phyloP scores from a whole-genome alignment of 768 basidiomycete species.

The Pisolithus albus region DNA sequence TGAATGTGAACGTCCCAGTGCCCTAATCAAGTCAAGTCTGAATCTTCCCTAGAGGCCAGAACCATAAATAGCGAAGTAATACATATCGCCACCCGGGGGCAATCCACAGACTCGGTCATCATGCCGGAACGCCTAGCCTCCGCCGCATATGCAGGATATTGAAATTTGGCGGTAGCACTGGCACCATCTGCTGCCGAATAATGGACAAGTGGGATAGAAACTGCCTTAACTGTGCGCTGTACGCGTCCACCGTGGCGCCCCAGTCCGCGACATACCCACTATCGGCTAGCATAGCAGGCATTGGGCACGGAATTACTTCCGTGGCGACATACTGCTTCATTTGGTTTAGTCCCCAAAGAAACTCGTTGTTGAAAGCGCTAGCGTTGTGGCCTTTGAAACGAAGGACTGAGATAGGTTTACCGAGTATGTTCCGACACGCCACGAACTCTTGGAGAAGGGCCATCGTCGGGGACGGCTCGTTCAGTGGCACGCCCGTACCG shows the following conservation, averaged over 20 bases:
- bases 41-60: too few relatives aligned
- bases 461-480: conserved; percentile 27
- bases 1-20: neutral
- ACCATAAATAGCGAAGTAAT: too few relatives aligned
- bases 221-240: conserved; percentile 23
- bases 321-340: conserved; percentile 21
- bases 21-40: too few relatives aligned
- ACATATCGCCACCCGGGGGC: neutral
- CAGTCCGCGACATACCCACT: conserved; percentile 23
- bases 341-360: conserved; percentile 23
- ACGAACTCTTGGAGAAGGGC: conserved; percentile 22
- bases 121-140: conserved; percentile 16
- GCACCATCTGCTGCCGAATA: conserved; percentile 25
- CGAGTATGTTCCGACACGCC: conserved; percentile 15
- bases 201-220: conserved; percentile 26
- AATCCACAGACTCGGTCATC: neutral
- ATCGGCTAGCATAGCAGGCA: conserved; percentile 17
- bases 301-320: conserved; percentile 17
- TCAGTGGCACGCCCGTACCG: conserved; percentile 15
- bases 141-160: conserved; percentile 28
- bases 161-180: conserved; percentile 27
- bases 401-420: conserved; percentile 16
- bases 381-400: conserved; percentile 28
- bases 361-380: conserved; percentile 20
- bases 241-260: conserved; percentile 25